Percentiles rank a stretch among this genome's conserved stretches.
phyloP scores from a whole-genome alignment of 1,284 basidiomycete genomes.

The Rhodotorula sp. region DNA sequence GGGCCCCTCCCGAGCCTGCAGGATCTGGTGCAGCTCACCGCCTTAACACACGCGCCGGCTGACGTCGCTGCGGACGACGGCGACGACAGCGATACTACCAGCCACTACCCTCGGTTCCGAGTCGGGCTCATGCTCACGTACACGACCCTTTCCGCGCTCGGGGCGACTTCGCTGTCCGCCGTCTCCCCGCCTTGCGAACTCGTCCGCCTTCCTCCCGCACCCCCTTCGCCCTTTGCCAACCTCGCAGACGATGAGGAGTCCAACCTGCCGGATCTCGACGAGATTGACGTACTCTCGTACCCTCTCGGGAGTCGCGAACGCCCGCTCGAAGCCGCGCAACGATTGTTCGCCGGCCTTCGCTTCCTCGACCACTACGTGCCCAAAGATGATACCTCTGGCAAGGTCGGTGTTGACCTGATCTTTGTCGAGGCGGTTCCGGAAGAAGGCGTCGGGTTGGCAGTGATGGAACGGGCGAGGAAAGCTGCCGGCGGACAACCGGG shows the following conservation, averaged over 20 bases:
- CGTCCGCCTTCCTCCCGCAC: constrained; percentile 16
- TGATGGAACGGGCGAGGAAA: constrained; percentile 97
- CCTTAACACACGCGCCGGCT: constrained; percentile 13
- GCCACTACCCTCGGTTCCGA: background rate
- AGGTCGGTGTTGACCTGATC: constrained; percentile 70
- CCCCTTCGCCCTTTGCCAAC: constrained; percentile 42
- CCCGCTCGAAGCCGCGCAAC: constrained; percentile 69
- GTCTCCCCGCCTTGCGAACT: background rate
- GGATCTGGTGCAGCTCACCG: constrained; percentile 22
- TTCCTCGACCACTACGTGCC: constrained; percentile 1
- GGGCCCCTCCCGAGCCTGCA: constrained; percentile 15
- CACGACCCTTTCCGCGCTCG: constrained; percentile 18
- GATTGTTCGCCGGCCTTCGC: constrained; percentile 72
- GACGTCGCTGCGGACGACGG: background rate
- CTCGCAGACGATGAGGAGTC: constrained; percentile 50
- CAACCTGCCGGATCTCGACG: constrained; percentile 17
- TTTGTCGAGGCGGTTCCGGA: constrained; percentile 83
- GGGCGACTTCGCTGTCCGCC: constrained; percentile 3
- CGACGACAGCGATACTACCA: background rate
- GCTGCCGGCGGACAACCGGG: constrained; percentile 64
- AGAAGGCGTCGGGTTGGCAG: constrained; percentile 79
- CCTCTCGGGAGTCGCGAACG: constrained; percentile 63
- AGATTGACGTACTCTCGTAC: constrained; percentile 45
- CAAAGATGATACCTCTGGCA: too few relatives aligned
- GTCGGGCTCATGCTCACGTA: constrained; percentile 42